Evolutionary conservation across 2,329 filamentous ascomycete genomes (phyloP), one percentile per base, ranked within the genome.

Genomic region (Colletotrichum filicis): DNA sequence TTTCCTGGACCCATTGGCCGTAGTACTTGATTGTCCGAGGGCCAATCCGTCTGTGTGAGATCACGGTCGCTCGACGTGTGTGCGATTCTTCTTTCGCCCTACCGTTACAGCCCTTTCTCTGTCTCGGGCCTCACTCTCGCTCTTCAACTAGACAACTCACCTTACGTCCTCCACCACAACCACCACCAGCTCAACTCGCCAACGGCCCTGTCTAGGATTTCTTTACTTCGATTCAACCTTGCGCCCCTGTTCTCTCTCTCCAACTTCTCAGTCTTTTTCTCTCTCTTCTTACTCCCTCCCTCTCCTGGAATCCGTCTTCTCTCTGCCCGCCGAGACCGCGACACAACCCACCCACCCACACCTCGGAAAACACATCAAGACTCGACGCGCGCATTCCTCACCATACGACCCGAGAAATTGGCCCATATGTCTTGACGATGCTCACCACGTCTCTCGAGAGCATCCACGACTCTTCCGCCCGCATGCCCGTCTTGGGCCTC

Each of bases 381-480:
- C 28, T 66, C 42, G 61, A 59, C 71, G 57, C 71, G 35, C 71
- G 49, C 71, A 67, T 70, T 62, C 52, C 71, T 68, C 58, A 53
- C 24, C 59, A 11, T 37, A 52, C 42, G 62, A 68, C 46, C 60
- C 49, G 73, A 66, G 37, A 71, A n/a, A 75, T 60, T 74, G 66
- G 53, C 64, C 49, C 66, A 49, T 71, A 75, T 75, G 74, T 74
- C 73, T 73, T 75, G 74, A 75, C 69, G 58, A 75, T 75, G 74
- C 74, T 73, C 64, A 65, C 62, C 68, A 58, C 73, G 66, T 68
- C 73, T 55, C 63, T 53, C 73, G 57, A 70, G 61, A 73, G 61
- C 74, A 70, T 30, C 37, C 55, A 67, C 68, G 66, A 66, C 73
- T 61, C 68, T 57, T 67, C 59, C 68, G 74, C 66, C 66, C 68